Base-by-base conservation (phyloP, 768 basidiomycete genomes). In the Russula emetica region DNA sequence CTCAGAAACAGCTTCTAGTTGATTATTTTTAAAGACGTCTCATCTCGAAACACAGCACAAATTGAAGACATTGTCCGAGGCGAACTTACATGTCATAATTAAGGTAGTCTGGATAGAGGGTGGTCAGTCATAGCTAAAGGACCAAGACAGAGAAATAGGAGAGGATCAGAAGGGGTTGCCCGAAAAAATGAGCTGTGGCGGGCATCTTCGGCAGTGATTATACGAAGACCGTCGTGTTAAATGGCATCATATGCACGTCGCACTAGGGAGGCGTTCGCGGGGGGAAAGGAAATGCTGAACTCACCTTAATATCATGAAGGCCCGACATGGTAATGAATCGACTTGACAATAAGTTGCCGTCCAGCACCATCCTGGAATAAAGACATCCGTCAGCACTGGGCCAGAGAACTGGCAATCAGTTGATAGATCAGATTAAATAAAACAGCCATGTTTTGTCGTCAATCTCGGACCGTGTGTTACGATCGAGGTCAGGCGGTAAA, bases 221-320 rank as follows among this genome's bases (percentile, higher is more conserved):
- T 92, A 91, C 90, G 90, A 89, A 91, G 90, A 92, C 90, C 90
- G 90, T 92, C 90, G 90, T 91, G 88, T 85, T 85, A 79, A 76
- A 55, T 55, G 82, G 74, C 87, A 90, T 89, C 87, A 86, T 85
- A 60, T 22, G 65, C 20, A 22, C 63, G 72, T 62, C 26, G 36
- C 52, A 42, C 18, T 44, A 56, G 44, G 36, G 13, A 36, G 36
- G 44, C n/a, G 20, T n/a, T 3, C 44, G 36, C 58, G 58, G 60
- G 42, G 58, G 4, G 16, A 44, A 32, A 58, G 14, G 30, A 5
- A 7, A 18, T 20, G 11, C 38, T 10, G 32, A 22, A 51, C 60
- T 57, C 32, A 66, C 57, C 9, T 58, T 26, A 10, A 63, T 47
- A 5, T 20, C 14, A 51, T 24, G 30, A 50, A 14, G 16, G 38